Base-by-base conservation (phyloP, 805 yeast species). In the Citeromyces nyonsensis region DNA sequence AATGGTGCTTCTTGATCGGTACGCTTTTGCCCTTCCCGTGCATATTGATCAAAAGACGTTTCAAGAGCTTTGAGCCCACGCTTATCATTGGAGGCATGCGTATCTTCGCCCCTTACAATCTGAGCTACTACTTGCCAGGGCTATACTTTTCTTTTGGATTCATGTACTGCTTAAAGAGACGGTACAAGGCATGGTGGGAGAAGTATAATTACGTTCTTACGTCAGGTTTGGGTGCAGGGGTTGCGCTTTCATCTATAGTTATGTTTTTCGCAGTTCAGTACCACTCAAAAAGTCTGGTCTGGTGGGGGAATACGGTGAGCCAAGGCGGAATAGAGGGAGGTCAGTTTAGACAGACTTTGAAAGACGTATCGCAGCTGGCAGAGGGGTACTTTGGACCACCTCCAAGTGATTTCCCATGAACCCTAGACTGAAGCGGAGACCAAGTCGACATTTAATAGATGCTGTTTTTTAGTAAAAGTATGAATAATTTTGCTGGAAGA, bases 61-160 rank as follows among this genome's bases (percentile, higher is more conserved):
- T 51, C 45, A 69, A 69, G 27, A 43, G 49, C 26, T 53, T 59
- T n/a, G 59, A 74, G 37, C 75, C 81, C 47, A 82, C 85, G 1
- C 73, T 76, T 8, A 74, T 82, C 34, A 63, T 80, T 43, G 57
- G 63, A 12, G 65, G 70, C 5, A 52, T 68, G n/a, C 75, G 74
- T 29, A 60, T 62, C 41, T 69, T 76, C 42, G 85, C 88, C 10
- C 86, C 88, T 28, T 76, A 80, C 26, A 73, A 84, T 4, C 73
- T 80, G 20, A 75, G 73, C 49, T 74, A 73, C 48, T 74, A 73
- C 49, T 62, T 67, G 22, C 51, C 70, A 5, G 75, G 66, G 55
- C 64, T 73, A 38, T 47, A 58, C 25, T 58, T 69, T 28, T 78
- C 81, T 4, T 62, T 61, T 39, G 32, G 59, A 4, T 77, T 76